A percentile compares a stretch with the other conserved stretches of the same genome.
Evolutionary conservation across 140 eudicot species (phyloP).

Genomic region (Flaveria floridana): DNA sequence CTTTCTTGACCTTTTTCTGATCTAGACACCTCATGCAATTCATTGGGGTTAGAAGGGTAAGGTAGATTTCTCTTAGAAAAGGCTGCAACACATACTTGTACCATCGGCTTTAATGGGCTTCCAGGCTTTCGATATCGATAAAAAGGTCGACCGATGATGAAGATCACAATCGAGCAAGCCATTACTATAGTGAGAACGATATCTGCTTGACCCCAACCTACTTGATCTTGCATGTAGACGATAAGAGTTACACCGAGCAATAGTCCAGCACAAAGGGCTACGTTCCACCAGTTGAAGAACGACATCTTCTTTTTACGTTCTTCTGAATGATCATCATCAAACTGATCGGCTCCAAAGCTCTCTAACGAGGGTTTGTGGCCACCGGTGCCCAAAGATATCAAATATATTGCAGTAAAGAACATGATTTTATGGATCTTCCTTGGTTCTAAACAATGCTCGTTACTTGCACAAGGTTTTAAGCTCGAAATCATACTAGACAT

Average conservation of each 20-base stretch:
- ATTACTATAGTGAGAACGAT: slow-evolving; percentile 49
- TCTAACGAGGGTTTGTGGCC: slow-evolving; percentile 88
- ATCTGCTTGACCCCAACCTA: slow-evolving; percentile 81
- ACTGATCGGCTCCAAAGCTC: slow-evolving; percentile 95
- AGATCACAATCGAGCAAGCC: slow-evolving; percentile 55
- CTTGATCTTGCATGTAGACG: slow-evolving; percentile 67
- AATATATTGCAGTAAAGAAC: slow-evolving; percentile 64
- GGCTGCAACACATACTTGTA: slow-evolving; percentile 79
- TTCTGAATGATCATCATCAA: slow-evolving; percentile 68
- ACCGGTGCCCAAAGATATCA: slow-evolving; percentile 75
- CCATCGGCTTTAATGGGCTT: slow-evolving; percentile 71
- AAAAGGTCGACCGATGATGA: slow-evolving; percentile 63
- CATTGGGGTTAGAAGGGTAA: slow-evolving; percentile 45
- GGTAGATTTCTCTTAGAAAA: slow-evolving; percentile 57
- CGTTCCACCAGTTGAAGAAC: slow-evolving; percentile 86
- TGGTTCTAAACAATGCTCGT: slow-evolving; percentile 46
- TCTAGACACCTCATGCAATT: slow-evolving; percentile 58
- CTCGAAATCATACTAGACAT: slow-evolving; percentile 63
- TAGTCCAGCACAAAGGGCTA: slow-evolving; percentile 65
- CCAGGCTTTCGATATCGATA: slow-evolving; percentile 68
- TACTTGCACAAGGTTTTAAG: slow-evolving; percentile 60
- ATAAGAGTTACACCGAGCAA: slow-evolving; percentile 72
- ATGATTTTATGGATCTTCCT: slow-evolving; percentile 53
- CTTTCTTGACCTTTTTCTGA: slow-evolving; percentile 43
- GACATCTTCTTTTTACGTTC: slow-evolving; percentile 80